Base-by-base conservation (phyloP, 768 basidiomycete species). In the Boletellus sp. region DNA sequence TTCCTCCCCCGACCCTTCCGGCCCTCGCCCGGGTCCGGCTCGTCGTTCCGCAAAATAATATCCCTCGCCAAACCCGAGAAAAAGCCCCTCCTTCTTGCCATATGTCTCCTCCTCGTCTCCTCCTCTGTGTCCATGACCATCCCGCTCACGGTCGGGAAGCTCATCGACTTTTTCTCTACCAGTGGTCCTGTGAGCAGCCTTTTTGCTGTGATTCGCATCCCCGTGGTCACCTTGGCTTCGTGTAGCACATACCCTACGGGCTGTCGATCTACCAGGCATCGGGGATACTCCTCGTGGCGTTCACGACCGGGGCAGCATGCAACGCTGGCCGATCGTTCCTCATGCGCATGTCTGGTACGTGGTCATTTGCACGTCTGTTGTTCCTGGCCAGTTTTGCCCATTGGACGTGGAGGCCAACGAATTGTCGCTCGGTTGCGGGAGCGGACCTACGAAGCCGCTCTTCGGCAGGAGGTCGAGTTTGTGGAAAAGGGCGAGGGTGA, bases 401-500 rank as follows among this genome's bases (percentile, higher is more conserved):
- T 24, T n/a, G 22, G 35, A 6, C 28, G 35, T 51, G 20, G 15
- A 53, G 85, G 93, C 39, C 93, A 95, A 68, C 76, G 94, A 36
- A 98, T 98, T 56, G 88, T 99, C 31, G 91, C 90, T 5, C 77
- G 92, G 10, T 73, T 92, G 32, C 81, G 94, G 24, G 84, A 94
- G 68, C 76, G 79, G 42, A 90, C 87, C 16, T 98, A 92, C 64
- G 72, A 78, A 7, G 87, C 90, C n/a, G 81, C 92, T 3, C 74
- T 97, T 7, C 78, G 75, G 45, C 92, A 96, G 68, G 94, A 97
- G 66, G 86, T 95, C 23, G 93, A 95, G 65, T 94, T 84, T 66
- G 90, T 94, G 6, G 94, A 96, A 66, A 80, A 80, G 33, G 91
- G 91, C 2, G 92, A 94, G 54, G 95, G 95, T 8, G 95, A 99